Evolutionary conservation across 805 yeast species (phyloP).

Genomic region (Maudiozyma bulderi): DNA sequence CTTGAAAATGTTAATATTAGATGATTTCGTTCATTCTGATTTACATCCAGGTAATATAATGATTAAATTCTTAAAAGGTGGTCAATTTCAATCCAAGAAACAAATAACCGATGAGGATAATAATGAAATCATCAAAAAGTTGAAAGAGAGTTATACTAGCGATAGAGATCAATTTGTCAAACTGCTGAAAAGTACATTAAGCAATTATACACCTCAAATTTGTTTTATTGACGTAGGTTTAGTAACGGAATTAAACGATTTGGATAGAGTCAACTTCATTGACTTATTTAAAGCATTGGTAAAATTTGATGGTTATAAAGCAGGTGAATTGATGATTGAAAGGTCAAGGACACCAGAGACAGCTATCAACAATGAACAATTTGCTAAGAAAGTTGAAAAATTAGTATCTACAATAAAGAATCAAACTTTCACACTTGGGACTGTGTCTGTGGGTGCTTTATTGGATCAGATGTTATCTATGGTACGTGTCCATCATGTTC

Average conservation of each 20-base stretch:
- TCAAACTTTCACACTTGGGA: slow-evolving; percentile 86
- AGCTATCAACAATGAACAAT: slow-evolving; percentile 72
- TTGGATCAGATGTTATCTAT: slow-evolving; percentile 77
- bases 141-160: background rate
- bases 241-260: slow-evolving; percentile 76
- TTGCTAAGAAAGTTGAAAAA: slow-evolving; percentile 78
- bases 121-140: background rate
- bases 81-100: slow-evolving; percentile 23
- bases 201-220: slow-evolving; percentile 71
- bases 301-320: slow-evolving; percentile 85
- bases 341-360: slow-evolving; percentile 92
- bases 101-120: slow-evolving; percentile 3
- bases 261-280: slow-evolving; percentile 74
- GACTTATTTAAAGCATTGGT: slow-evolving; percentile 83
- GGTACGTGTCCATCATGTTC: slow-evolving; percentile 91
- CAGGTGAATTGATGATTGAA: slow-evolving; percentile 94
- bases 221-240: slow-evolving; percentile 91
- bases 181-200: slow-evolving; percentile 41
- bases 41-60: slow-evolving; percentile 94
- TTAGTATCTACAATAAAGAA: slow-evolving; percentile 73
- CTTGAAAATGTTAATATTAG: slow-evolving; percentile 81
- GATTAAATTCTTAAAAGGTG: slow-evolving; percentile 52
- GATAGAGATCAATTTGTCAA: slow-evolving; percentile 17
- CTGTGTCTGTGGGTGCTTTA: slow-evolving; percentile 84
- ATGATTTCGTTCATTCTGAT: slow-evolving; percentile 94